Percentiles rank a stretch among this genome's conserved stretches.
phyloP scores from a whole-genome alignment of 177 flowering plant genomes.

The Vitis hybrid region DNA sequence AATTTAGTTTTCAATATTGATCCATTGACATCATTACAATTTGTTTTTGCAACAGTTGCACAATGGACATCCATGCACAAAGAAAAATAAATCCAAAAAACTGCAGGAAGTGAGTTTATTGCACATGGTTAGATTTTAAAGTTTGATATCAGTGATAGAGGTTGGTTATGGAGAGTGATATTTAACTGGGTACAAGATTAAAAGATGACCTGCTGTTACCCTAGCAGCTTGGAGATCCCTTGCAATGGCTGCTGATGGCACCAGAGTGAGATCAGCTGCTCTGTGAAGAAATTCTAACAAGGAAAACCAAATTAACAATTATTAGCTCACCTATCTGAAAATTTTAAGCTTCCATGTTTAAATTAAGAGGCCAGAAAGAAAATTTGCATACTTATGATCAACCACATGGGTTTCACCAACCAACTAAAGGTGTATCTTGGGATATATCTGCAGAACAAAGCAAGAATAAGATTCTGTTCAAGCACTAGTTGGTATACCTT shows the following conservation, averaged over 20 bases:
- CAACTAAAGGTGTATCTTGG: conserved; percentile 99
- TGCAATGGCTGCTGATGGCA: conserved; percentile 90
- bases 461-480: conserved; percentile 5
- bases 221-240: conserved; percentile 72
- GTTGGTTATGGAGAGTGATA: background rate
- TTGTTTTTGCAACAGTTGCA: background rate
- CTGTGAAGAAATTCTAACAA: conserved; percentile 80
- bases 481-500: conserved; percentile 1
- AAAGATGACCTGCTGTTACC: conserved; percentile 76
- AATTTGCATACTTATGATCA: conserved; percentile 73
- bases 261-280: conserved; percentile 97
- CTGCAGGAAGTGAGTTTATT: too few relatives aligned
- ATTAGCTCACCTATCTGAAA: background rate
- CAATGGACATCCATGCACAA: background rate
- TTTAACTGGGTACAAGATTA: background rate
- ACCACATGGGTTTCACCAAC: conserved; percentile 97
- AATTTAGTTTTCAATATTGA: background rate
- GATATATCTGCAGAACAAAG: conserved; percentile 69
- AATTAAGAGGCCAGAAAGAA: background rate
- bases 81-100: too few relatives aligned
- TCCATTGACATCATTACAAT: background rate
- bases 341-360: background rate
- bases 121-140: background rate
- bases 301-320: background rate
- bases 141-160: background rate